Evolutionary conservation across 805 yeast genomes (phyloP), one percentile per base, ranked within the genome.

Genomic region (Teunomyces tritomae): DNA sequence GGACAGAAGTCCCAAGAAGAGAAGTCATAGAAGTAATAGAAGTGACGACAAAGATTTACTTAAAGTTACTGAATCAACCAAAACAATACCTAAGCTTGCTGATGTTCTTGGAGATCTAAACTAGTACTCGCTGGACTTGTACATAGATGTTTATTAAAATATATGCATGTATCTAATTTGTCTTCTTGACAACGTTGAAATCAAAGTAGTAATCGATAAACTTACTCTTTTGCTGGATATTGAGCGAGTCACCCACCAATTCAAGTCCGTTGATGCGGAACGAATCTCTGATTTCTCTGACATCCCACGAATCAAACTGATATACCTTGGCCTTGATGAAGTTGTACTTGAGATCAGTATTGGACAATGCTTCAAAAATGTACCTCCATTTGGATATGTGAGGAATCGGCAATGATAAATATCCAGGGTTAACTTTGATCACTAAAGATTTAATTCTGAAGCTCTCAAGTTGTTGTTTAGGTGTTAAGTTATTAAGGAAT

Each of bases 331-430:
- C 54, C 36, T 58, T 64, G 30, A 69, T 57, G 13, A 36, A 46
- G 16, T 64, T 56, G 32, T 39, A 40, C 26, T 52, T 58, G 10
- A 44, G 33, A 6, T 52, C 53, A n/a, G 60, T 51, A 16, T 54
- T 57, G 5, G 65, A 49, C 43, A 67, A 48, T 32, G 63, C 49
- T 34, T 52, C 58, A 32, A 52, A 56, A 17, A 65, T 45, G 46
- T 68, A 68, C 32, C 52, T 47, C 5, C 47, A 46, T 34, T 46
- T 48, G 8, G 63, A 53, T 26, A 55, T 11, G 37, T 55, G 37
- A 1, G 77, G 75, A 8, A 73, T 59, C 1, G 78, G 71, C 17
- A 76, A 59, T 1, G 75, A 58, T 27, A 70, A 51, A 28, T 60
- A 57, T 4, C 56, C 49, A 0, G 82, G 82, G 26, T 59, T 56